Evolutionary conservation across 2,329 filamentous ascomycete species (phyloP).

Genomic region (Parasarocladium wereldwijsianum): DNA sequence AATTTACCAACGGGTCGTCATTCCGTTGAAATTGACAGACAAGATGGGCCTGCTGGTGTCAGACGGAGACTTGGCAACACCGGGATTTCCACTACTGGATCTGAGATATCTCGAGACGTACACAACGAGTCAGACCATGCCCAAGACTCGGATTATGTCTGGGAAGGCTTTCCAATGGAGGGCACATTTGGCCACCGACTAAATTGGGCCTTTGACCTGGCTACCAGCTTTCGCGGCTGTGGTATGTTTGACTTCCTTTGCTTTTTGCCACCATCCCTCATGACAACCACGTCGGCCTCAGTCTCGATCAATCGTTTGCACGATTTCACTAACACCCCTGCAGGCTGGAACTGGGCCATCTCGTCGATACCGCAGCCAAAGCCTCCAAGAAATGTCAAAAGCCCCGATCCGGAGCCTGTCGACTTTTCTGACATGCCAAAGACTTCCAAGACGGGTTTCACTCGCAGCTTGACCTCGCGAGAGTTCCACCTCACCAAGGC

Average conservation of each 20-base stretch:
- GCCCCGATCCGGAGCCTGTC: slow-evolving; percentile 18
- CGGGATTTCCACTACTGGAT: too few species aligned
- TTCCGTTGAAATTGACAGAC: too few species aligned
- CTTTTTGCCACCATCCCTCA: background rate
- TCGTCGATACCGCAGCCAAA: slow-evolving; percentile 32
- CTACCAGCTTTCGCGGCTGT: slow-evolving; percentile 36
- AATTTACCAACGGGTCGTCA: too few species aligned
- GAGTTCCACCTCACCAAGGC: slow-evolving; percentile 31
- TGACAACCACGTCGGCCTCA: background rate
- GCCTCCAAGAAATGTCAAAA: slow-evolving; percentile 14
- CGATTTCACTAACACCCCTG: slow-evolving; percentile 4
- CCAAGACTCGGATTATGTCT: slow-evolving; percentile 30
- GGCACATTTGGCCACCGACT: slow-evolving; percentile 33
- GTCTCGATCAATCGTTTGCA: background rate
- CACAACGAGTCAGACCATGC: background rate
- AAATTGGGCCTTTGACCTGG: slow-evolving; percentile 41
- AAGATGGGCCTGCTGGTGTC: too few species aligned
- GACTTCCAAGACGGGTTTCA: slow-evolving; percentile 29
- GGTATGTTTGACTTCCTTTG: slow-evolving; percentile 21
- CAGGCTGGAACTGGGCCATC: slow-evolving; percentile 45
- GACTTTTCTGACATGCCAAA: slow-evolving; percentile 26
- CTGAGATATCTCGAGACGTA: too few species aligned
- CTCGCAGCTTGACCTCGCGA: slow-evolving; percentile 23
- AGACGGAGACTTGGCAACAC: too few species aligned
- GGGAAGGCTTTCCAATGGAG: slow-evolving; percentile 42